phyloP scores from a whole-genome alignment of 768 basidiomycete genomes.

The Calocybe gangraenosa region DNA sequence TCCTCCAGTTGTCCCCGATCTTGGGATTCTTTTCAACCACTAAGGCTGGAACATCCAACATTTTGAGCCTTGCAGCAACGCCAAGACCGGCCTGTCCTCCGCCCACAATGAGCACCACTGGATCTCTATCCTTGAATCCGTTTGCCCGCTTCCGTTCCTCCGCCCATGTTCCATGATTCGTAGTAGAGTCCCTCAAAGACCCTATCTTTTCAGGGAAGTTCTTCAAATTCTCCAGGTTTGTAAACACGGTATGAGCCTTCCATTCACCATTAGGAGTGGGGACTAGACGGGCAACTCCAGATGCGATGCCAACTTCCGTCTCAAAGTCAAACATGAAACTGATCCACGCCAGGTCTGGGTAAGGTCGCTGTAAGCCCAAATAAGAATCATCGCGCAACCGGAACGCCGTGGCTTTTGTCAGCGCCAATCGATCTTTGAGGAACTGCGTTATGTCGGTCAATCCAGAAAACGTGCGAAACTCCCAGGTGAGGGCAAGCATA shows the following conservation, averaged over 20 bases:
- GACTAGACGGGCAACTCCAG: conserved; percentile 52
- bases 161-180: conserved; percentile 56
- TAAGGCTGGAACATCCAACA: conserved; percentile 42
- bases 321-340: conserved; percentile 55
- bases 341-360: conserved; percentile 55
- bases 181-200: conserved; percentile 32
- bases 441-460: conserved; percentile 13
- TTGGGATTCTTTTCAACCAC: conserved; percentile 59
- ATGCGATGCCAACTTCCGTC: conserved; percentile 43
- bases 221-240: conserved; percentile 54
- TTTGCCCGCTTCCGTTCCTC: conserved; percentile 35
- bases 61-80: conserved; percentile 56
- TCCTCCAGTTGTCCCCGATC: conserved; percentile 65
- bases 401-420: conserved; percentile 22
- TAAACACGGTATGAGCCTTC: conserved; percentile 59
- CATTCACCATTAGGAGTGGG: conserved; percentile 41
- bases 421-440: conserved; percentile 15
- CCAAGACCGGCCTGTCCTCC: conserved; percentile 67
- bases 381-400: conserved; percentile 25
- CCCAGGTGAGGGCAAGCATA: conserved; percentile 22
- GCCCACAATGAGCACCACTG: conserved; percentile 54
- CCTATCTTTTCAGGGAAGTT: conserved; percentile 48
- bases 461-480: conserved; percentile 22
- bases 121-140: conserved; percentile 39
- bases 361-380: conserved; percentile 33